Evolutionary conservation across 2,329 filamentous ascomycete species (phyloP).

Genomic region (Falciphora oryzae): DNA sequence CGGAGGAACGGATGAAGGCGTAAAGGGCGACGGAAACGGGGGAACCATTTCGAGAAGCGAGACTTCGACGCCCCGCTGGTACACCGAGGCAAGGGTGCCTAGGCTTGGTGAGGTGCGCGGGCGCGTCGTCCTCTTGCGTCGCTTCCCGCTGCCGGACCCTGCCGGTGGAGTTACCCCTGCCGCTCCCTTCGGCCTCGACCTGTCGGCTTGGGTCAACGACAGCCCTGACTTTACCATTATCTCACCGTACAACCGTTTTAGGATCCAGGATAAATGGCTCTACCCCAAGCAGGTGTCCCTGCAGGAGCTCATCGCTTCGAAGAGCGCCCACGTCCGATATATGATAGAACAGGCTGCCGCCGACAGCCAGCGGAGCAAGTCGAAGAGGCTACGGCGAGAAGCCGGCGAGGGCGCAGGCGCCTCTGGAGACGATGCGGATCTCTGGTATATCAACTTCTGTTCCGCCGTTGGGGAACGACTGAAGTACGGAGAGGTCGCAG

Average conservation of each 20-base stretch:
- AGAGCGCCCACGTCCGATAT: conserved; percentile 30
- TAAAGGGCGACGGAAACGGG: not conserved
- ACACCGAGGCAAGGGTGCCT: conserved; percentile 52
- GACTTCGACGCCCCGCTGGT: conserved; percentile 44
- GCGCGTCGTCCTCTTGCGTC: conserved; percentile 61
- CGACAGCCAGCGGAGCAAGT: conserved; percentile 15
- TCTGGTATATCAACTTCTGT: conserved; percentile 38
- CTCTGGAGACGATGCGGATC: conserved; percentile 6
- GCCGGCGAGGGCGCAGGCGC: not conserved
- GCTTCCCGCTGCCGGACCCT: conserved; percentile 31
- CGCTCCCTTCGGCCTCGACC: conserved; percentile 29
- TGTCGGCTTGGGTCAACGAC: conserved; percentile 57
- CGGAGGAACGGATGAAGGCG: conserved; percentile 16
- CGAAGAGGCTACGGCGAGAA: conserved; percentile 9
- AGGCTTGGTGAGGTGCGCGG: conserved; percentile 57
- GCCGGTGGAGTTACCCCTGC: conserved; percentile 13
- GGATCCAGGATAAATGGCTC: conserved; percentile 42
- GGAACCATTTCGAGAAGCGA: not conserved
- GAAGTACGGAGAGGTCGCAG: conserved; percentile 30
- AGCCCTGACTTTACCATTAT: conserved; percentile 49
- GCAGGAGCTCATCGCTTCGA: conserved; percentile 31
- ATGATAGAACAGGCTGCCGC: conserved; percentile 30
- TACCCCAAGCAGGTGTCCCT: conserved; percentile 32
- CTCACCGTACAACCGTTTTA: conserved; percentile 30
- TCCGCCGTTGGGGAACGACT: conserved; percentile 33